Percentiles rank a stretch among this genome's conserved stretches.
These are phyloP conservation scores for Rosa multiflora DNA, from an alignment of 306 rosid genomes.

Conservation along the genomic window DNA sequence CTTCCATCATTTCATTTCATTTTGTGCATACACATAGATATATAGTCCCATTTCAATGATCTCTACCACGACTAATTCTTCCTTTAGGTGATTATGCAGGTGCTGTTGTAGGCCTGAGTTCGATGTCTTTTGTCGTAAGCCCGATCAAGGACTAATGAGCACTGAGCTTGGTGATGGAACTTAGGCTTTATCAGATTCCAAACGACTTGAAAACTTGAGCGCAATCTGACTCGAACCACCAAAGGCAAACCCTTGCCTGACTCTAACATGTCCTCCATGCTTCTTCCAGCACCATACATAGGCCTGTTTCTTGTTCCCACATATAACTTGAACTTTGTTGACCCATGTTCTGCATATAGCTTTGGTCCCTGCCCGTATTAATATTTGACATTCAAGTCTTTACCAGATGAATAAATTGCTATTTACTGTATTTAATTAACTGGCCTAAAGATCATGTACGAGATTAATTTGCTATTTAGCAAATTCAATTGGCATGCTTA, in stretches of 20 bases:
- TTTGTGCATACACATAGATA: background rate
- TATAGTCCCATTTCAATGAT: background rate
- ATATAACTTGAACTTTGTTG: constrained; percentile 36
- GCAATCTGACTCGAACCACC: constrained; percentile 30
- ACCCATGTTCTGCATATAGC: constrained; percentile 66
- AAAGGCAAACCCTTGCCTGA: constrained; percentile 67
- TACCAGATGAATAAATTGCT: background rate
- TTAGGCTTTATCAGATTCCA: constrained; percentile 49
- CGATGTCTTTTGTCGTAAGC: constrained; percentile 52
- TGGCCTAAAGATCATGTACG: too few species aligned
- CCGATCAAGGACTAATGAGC: constrained; percentile 48
- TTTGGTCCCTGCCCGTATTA: constrained; percentile 46
- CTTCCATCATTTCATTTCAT: background rate
- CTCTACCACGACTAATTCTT: background rate
- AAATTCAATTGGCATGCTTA: constrained; percentile 24
- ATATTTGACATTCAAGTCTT: background rate
- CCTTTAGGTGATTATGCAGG: constrained; percentile 38
- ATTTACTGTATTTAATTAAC: background rate
- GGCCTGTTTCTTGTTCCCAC: constrained; percentile 58
- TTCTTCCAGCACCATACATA: constrained; percentile 92
- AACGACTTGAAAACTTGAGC: constrained; percentile 52
- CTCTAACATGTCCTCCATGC: constrained; percentile 74
- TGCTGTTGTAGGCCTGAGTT: constrained; percentile 55
- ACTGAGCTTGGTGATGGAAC: constrained; percentile 57
- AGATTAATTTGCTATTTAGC: background rate